Base-by-base conservation (phyloP, 495 filamentous ascomycete genomes). In the Trichocladium uniseriatum region DNA sequence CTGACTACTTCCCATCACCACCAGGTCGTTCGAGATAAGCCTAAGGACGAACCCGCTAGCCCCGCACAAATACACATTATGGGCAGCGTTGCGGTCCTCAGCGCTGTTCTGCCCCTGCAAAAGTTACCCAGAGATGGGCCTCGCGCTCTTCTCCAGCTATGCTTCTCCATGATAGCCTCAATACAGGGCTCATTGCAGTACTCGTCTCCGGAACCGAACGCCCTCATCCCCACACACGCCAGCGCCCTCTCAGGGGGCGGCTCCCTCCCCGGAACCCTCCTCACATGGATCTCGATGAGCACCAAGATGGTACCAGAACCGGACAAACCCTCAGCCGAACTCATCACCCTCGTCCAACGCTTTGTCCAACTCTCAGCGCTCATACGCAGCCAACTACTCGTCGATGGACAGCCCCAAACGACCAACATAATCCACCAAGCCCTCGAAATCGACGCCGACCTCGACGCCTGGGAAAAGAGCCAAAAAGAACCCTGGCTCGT, bases 31-130 rank as follows among this genome's bases (percentile, higher is more conserved):
- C 54, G 59, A 27, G 49, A 38, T n/a, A n/a, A n/a, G n/a, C n/a
- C n/a, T 16, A 39, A 45, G 10, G 22, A 61, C 42, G 51, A 63
- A 16, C 52, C 48, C 21, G 45, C 54, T 52, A 60, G 62, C 35
- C 60, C 62, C 2, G 68, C 69, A 9, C 66, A 61, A 52, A 69
- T 70, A 0, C 71, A 75, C 36, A 55, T 75, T 21, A 67, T 71
- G 59, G 71, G 71, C 6, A 68, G 65, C 5, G 61, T 70, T 24
- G 69, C 71, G 9, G 54, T 75, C 21, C 46, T 70, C 29, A 63
- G 58, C 41, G 69, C 52, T 27, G 56, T 65, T 24, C 32, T 68
- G 1, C 64, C 64, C 4, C 48, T 64, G 1, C 52, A 51, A n/a
- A 46, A 56, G 2, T 32, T 54, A 2, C 61, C 63, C 1, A 38